Conservation (phyloP, 169 alveolate genomes). For the Cryptosporidium ubiquitum region DNA sequence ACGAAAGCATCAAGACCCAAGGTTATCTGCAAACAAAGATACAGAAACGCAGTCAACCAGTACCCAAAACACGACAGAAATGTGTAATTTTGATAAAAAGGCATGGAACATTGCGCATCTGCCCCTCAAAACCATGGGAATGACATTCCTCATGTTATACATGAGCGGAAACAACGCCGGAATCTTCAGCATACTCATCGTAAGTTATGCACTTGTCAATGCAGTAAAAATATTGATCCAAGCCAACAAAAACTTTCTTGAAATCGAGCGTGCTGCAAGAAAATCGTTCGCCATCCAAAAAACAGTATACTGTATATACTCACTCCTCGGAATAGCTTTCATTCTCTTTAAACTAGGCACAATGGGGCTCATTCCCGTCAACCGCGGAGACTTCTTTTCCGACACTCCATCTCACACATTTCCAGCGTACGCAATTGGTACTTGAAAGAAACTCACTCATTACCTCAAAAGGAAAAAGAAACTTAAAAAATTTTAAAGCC, state of each 20-base stretch:
- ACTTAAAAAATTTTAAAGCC: not conserved
- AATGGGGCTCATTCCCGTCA: conserved; percentile 35
- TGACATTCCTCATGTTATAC: conserved; percentile 27
- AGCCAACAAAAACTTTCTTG: not conserved
- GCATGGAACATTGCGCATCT: conserved; percentile 30
- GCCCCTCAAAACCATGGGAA: conserved; percentile 33
- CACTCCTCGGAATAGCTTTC: conserved; percentile 1
- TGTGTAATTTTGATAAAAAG: not conserved
- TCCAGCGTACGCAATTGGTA: not conserved
- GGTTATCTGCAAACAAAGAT: not conserved
- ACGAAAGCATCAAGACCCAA: not conserved
- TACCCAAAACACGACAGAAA: not conserved
- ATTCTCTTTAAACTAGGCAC: not conserved
- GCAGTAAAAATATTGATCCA: conserved; percentile 5
- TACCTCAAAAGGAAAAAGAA: not conserved
- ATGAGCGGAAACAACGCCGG: conserved; percentile 31
- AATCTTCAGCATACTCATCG: conserved; percentile 3
- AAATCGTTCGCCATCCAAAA: not conserved
- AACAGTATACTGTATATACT: not conserved
- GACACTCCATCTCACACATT: not conserved
- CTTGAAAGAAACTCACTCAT: not conserved
- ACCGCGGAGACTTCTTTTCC: conserved; percentile 12
- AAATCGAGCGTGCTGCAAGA: not conserved
- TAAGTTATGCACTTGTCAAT: conserved; percentile 11
- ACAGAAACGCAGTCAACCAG: not conserved